Evolutionary conservation across 768 basidiomycete species (phyloP).

Genomic region (Lentinula sp.): DNA sequence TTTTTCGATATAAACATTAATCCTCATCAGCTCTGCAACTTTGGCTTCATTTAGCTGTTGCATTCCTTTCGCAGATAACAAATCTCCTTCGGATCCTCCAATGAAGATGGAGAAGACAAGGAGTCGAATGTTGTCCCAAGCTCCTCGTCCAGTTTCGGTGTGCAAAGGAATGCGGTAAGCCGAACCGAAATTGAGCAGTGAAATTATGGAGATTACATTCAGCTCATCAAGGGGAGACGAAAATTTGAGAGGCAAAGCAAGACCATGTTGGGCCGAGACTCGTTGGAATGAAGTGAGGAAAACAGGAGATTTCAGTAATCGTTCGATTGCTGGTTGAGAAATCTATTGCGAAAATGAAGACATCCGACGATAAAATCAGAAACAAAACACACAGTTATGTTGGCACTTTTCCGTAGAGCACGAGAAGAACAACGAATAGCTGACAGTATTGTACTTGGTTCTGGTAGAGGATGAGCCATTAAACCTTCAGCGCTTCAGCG

Average conservation of each 20-base stretch:
- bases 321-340: constrained; percentile 45
- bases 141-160: constrained; percentile 66
- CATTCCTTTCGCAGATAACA: constrained; percentile 68
- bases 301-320: constrained; percentile 57
- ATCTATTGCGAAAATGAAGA: constrained; percentile 37
- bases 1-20: constrained; percentile 64
- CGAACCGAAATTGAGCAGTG: constrained; percentile 78
- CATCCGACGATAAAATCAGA: background rate
- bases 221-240: constrained; percentile 68
- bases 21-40: constrained; percentile 69
- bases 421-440: constrained; percentile 48
- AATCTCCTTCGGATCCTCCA: constrained; percentile 38
- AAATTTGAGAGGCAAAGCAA: constrained; percentile 76
- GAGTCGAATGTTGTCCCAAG: constrained; percentile 78
- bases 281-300: constrained; percentile 59
- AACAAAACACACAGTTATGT: constrained; percentile 43
- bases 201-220: constrained; percentile 73
- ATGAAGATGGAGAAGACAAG: constrained; percentile 71
- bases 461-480: constrained; percentile 15
- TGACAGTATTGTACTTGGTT: constrained; percentile 41
- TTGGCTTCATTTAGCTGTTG: constrained; percentile 40
- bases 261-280: constrained; percentile 60
- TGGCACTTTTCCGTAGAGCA: constrained; percentile 36
- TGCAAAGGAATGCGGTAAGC: constrained; percentile 76
- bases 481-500: too few relatives aligned